Evolutionary conservation across 163 green algal genomes (phyloP).

Genomic region (Chlorella variabilis): DNA sequence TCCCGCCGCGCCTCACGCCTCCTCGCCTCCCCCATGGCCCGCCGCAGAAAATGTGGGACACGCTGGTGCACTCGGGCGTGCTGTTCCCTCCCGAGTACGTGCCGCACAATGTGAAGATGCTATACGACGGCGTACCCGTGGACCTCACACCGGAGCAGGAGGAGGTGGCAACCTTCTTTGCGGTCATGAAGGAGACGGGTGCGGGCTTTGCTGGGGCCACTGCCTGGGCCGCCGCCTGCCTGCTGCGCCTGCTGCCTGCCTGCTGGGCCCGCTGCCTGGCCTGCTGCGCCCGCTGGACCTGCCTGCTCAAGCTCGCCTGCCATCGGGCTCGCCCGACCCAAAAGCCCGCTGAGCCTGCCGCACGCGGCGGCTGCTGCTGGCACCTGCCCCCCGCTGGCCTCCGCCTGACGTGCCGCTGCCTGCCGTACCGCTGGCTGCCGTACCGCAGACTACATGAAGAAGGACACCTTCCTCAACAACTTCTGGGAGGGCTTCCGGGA

Average conservation of each 20-base stretch:
- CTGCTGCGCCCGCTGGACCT: too few species aligned
- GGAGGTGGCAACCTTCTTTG: conserved; percentile 97
- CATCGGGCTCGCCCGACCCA: too few species aligned
- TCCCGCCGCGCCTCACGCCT: neutral
- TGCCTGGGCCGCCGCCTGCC: neutral
- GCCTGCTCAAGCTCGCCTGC: too few species aligned
- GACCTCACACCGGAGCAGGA: conserved; percentile 93
- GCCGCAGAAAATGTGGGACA: conserved; percentile 82
- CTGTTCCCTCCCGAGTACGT: conserved; percentile 93
- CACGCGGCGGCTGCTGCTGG: too few species aligned
- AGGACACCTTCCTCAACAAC: conserved; percentile 91
- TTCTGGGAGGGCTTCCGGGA: conserved; percentile 89
- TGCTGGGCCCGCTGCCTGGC: too few species aligned
- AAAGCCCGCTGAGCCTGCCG: too few species aligned
- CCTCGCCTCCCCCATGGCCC: too few species aligned
- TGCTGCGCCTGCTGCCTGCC: neutral
- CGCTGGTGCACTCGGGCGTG: conserved; percentile 90
- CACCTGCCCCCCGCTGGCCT: too few species aligned
- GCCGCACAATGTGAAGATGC: conserved; percentile 88
- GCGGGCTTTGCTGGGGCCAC: neutral
- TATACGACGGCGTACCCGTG: conserved; percentile 92
- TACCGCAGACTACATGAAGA: conserved; percentile 89
- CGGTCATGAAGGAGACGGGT: conserved; percentile 94
- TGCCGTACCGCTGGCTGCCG: too few species aligned
- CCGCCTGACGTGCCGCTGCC: too few species aligned